phyloP scores from a whole-genome alignment of 371 early-diverging fungal species.

The Actinomortierella ambigua region DNA sequence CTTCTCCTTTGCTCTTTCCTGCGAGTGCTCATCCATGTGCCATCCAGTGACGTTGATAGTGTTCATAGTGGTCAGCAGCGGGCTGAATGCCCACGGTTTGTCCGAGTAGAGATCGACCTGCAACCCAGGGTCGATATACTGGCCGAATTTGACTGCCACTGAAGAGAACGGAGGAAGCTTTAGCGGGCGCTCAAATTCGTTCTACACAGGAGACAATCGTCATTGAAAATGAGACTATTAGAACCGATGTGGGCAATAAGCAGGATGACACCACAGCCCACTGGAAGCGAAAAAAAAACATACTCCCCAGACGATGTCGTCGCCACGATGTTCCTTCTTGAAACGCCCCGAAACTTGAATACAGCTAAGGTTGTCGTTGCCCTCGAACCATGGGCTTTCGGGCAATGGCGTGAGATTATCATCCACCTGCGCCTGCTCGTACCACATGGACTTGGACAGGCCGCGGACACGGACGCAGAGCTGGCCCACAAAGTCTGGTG shows the following conservation, averaged over 20 bases:
- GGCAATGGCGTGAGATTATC: slow-evolving; percentile 41
- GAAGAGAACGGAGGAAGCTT: slow-evolving; percentile 75
- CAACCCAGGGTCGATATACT: slow-evolving; percentile 81
- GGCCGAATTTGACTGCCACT: slow-evolving; percentile 75
- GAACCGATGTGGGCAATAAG: too few relatives aligned
- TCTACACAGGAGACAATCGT: too few relatives aligned
- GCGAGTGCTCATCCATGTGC: slow-evolving; percentile 10
- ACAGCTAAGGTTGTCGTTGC: slow-evolving; percentile 62
- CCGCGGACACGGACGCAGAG: slow-evolving; percentile 69
- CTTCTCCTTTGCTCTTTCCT: slow-evolving; percentile 11
- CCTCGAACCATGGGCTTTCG: slow-evolving; percentile 57
- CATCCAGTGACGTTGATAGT: slow-evolving; percentile 54
- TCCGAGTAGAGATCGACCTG: slow-evolving; percentile 73
- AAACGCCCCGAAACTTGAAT: slow-evolving; percentile 77
- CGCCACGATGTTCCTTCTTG: slow-evolving; percentile 62
- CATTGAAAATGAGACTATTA: too few relatives aligned
- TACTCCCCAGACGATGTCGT: slow-evolving; percentile 76
- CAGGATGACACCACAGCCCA: not conserved
- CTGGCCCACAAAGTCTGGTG: slow-evolving; percentile 68
- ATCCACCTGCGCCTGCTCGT: slow-evolving; percentile 48
- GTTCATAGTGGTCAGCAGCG: slow-evolving; percentile 78
- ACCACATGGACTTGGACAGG: slow-evolving; percentile 49
- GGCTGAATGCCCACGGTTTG: slow-evolving; percentile 77
- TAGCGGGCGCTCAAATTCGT: slow-evolving; percentile 74
- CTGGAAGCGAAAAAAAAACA: not conserved